Evolutionary conservation across 352 stramenopile genomes (phyloP), one percentile per base, ranked within the genome.

Genomic region (Phytophthora meadii): DNA sequence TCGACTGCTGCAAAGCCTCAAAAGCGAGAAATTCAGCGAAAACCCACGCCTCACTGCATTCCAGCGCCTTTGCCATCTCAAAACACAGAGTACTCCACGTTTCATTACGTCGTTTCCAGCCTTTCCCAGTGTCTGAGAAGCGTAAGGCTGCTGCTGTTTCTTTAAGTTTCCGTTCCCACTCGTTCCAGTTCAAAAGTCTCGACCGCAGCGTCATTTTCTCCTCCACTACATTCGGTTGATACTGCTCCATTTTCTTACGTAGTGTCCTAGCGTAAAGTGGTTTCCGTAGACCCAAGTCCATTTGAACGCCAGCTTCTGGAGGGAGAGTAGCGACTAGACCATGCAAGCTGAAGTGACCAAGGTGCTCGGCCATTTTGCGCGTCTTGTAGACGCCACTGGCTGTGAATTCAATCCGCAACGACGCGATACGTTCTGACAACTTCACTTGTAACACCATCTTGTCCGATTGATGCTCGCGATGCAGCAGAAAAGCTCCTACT

Each of bases 401-500:
- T n/a, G 70, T 72, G 11, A 56, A 62, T 9, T 84, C 59, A 19
- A 91, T 72, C 1, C 65, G 64, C 17, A 88, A 34, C 2, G 70
- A 79, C 7, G 68, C 70, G 5, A 89, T 48, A 1, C 47, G 47
- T 12, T 84, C 69, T 1, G 65, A 69, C 1, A 85, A 46, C 61
- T 85, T 88, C 1, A 89, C 79, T 51, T 81, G 68, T 4, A 90
- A 65, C 1, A 74, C 45, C 5, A 67, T 63, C 10, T 62, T 72
- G 7, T 52, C 30, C 46, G 11, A 19, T 22, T 17, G 24, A 27
- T 10, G 9, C 8, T 36, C 30, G 30, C 30, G 8, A 53, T 89
- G 68, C 1, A 91, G 50, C 25, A 91, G 61, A 57, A 82, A 89
- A 0, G 81, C 63, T 4, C 82, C 81, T 15, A 78, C 60, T 0